Conservation (phyloP, 2,329 filamentous ascomycete species). For the Neobulgaria alba region DNA sequence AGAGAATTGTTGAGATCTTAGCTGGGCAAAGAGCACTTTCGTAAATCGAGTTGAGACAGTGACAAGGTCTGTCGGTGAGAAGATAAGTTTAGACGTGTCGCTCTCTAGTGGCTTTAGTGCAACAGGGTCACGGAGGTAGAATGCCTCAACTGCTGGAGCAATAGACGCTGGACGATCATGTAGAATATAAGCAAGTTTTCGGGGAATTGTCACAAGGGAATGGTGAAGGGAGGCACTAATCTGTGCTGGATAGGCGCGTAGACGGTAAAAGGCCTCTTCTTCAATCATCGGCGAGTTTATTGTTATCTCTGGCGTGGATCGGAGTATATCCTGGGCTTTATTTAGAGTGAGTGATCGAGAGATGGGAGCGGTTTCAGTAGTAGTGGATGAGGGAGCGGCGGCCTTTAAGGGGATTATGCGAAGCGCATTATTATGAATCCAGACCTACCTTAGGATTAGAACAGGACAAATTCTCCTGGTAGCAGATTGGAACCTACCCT, state of each 20-base stretch:
- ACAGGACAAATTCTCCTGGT: neutral
- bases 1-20: conserved; percentile 76
- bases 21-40: conserved; percentile 80
- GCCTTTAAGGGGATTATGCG: conserved; percentile 57
- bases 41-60: conserved; percentile 75
- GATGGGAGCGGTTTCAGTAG: conserved; percentile 30
- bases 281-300: conserved; percentile 69
- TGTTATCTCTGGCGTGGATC: conserved; percentile 45
- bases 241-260: conserved; percentile 73
- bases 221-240: conserved; percentile 71
- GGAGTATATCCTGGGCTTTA: conserved; percentile 56
- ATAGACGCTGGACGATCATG: conserved; percentile 68
- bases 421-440: conserved; percentile 74
- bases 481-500: conserved; percentile 38
- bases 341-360: conserved; percentile 47
- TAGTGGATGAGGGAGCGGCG: conserved; percentile 27
- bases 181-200: conserved; percentile 72
- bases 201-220: conserved; percentile 64
- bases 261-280: conserved; percentile 81
- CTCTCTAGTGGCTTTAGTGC: conserved; percentile 60
- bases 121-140: conserved; percentile 82
- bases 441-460: conserved; percentile 44
- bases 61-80: conserved; percentile 73
- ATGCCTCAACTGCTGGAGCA: conserved; percentile 77
- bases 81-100: conserved; percentile 45